Evolutionary conservation across 1,284 basidiomycete genomes (phyloP).

Genomic region (Ganoderma lucidum): DNA sequence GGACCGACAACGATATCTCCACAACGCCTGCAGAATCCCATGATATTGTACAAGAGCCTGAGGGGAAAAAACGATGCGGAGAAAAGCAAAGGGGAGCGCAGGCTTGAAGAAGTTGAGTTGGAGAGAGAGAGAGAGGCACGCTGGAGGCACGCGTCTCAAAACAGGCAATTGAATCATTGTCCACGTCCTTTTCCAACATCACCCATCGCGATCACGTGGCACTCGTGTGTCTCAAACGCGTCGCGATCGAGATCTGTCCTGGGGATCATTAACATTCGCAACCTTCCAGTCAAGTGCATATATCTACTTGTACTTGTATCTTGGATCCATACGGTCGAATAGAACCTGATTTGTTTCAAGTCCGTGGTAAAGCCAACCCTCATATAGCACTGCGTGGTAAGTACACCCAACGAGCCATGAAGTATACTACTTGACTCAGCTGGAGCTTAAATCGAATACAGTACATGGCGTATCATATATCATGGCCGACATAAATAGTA

Average conservation of each 20-base stretch:
- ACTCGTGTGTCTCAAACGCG: constrained; percentile 20
- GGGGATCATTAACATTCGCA: too few species aligned
- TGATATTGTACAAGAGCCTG: constrained; percentile 39
- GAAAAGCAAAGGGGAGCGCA: constrained; percentile 8
- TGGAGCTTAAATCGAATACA: too few species aligned
- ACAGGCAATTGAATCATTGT: constrained; percentile 10
- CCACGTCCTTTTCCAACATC: constrained; percentile 21
- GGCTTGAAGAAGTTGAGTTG: not conserved
- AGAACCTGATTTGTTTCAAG: too few species aligned
- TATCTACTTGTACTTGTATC: too few species aligned
- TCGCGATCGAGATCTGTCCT: too few species aligned
- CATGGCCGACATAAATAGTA: not conserved
- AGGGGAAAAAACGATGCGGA: constrained; percentile 14
- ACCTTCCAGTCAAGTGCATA: too few species aligned
- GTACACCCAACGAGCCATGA: too few species aligned
- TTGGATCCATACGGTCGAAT: too few species aligned
- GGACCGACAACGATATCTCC: constrained; percentile 76
- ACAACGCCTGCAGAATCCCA: constrained; percentile 85
- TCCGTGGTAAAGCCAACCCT: too few species aligned
- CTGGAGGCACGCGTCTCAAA: constrained; percentile 7
- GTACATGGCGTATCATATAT: not conserved
- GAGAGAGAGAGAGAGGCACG: constrained; percentile 15
- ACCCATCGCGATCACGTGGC: constrained; percentile 36
- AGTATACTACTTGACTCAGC: not conserved
- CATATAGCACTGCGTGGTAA: too few species aligned